These are phyloP conservation scores for Apium graveolens DNA, from an alignment of 129 eudicot genomes.

Conservation along the genomic window DNA sequence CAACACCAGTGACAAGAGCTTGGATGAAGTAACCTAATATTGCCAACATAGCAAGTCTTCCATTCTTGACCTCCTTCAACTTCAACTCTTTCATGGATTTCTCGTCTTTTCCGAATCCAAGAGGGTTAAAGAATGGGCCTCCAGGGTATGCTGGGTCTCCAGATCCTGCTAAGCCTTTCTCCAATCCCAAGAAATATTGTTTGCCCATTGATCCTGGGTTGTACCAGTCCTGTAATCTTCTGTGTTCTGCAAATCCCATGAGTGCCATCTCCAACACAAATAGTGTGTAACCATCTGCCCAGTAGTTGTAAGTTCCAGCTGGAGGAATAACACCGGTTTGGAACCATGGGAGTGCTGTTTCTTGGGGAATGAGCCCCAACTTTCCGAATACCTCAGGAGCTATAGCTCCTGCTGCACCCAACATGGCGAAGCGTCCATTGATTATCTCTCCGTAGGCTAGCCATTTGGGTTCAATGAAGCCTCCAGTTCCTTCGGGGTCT, in stretches of 20 bases:
- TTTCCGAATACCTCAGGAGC: constrained; percentile 93
- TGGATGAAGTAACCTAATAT: constrained; percentile 82
- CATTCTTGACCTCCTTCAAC: constrained; percentile 86
- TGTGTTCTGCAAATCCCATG: constrained; percentile 95
- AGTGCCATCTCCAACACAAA: constrained; percentile 89
- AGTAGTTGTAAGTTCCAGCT: constrained; percentile 90
- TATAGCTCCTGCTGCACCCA: constrained; percentile 79
- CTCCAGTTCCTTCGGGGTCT: constrained; percentile 98
- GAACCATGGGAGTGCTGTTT: constrained; percentile 98
- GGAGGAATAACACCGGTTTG: constrained; percentile 95
- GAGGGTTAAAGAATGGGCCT: constrained; percentile 95
- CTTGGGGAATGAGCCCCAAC: constrained; percentile 79
- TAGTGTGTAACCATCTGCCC: constrained; percentile 89
- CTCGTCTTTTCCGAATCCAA: constrained; percentile 91
- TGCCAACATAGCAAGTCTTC: constrained; percentile 98
- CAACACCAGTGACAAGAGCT: constrained; percentile 89
- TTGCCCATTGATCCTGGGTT: constrained; percentile 98
- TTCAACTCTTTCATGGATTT: constrained; percentile 69
- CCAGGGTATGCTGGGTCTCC: constrained; percentile 70
- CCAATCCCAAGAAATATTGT: constrained; percentile 87
- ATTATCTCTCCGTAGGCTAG: constrained; percentile 90
- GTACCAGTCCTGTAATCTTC: constrained; percentile 88
- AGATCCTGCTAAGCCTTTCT: constrained; percentile 72
- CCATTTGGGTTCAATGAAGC: constrained; percentile 95
- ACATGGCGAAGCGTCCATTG: constrained; percentile 83